A percentile compares a stretch with the other conserved stretches of the same genome.
Conservation (phyloP, 208 protist species). For the Angomonas deanei region DNA sequence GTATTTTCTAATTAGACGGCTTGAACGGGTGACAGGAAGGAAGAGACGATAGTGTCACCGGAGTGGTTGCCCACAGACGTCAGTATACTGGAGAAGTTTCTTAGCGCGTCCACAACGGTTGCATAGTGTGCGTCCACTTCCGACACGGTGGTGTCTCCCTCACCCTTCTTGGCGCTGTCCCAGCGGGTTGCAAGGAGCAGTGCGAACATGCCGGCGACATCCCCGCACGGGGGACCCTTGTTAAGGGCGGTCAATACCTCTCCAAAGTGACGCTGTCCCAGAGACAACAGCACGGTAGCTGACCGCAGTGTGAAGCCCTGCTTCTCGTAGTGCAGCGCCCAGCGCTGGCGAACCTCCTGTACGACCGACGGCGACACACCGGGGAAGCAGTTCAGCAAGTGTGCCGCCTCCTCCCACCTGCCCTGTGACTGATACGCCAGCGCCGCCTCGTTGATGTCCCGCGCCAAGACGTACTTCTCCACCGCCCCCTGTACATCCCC, state of each 20-base stretch:
- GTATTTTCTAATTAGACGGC: too few relatives aligned
- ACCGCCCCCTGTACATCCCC: constrained; percentile 64
- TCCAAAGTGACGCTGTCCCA: constrained; percentile 1
- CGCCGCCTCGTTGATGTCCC: constrained; percentile 54
- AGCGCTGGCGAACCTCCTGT: constrained; percentile 37
- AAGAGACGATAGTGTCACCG: constrained; percentile 32
- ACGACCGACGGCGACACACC: not conserved
- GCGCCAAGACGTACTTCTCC: constrained; percentile 66
- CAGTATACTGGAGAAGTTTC: constrained; percentile 55
- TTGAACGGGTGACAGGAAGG: too few relatives aligned
- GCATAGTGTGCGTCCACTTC: not conserved
- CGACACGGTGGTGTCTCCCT: not conserved
- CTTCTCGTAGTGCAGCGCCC: constrained; percentile 48
- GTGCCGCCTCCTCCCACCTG: constrained; percentile 53
- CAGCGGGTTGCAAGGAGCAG: constrained; percentile 23
- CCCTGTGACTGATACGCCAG: constrained; percentile 59
- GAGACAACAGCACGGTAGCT: constrained; percentile 37
- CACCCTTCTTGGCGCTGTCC: not conserved
- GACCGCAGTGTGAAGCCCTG: constrained; percentile 44
- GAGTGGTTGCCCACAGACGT: constrained; percentile 46
- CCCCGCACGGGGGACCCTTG: constrained; percentile 45
- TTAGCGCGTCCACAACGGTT: constrained; percentile 31
- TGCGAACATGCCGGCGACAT: constrained; percentile 63
- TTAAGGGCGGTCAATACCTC: constrained; percentile 42
- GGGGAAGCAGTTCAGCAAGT: constrained; percentile 25